Conservation (phyloP, 169 alveolate species). For the Cryptosporidium muris region DNA sequence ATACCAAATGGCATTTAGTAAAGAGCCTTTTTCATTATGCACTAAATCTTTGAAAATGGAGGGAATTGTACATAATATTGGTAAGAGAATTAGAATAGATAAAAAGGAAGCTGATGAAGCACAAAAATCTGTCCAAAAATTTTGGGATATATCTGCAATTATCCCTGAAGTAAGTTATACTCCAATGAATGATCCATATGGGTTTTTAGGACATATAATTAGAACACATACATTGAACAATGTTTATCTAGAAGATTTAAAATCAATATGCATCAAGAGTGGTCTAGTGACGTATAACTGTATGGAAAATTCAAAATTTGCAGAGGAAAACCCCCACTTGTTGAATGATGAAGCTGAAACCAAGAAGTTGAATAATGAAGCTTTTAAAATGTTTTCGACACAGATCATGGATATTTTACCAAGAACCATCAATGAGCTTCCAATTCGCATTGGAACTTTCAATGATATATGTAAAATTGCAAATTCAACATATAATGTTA, state of each 20-base stretch:
- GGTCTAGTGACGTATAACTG: constrained; percentile 28
- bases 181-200: constrained; percentile 30
- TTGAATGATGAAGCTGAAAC: not conserved
- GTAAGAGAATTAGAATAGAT: constrained; percentile 2
- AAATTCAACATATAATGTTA: constrained; percentile 35
- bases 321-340: not conserved
- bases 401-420: constrained; percentile 6
- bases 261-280: constrained; percentile 17
- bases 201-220: constrained; percentile 29
- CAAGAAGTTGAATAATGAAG: constrained; percentile 24
- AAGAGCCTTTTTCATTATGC: constrained; percentile 29
- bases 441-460: constrained; percentile 54
- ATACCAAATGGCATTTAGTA: constrained; percentile 60
- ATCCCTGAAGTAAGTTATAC: constrained; percentile 4
- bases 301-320: constrained; percentile 2
- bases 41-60: constrained; percentile 5
- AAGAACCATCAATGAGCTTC: constrained; percentile 15
- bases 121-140: not conserved
- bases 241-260: constrained; percentile 14
- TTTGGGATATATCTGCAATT: constrained; percentile 3
- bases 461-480: constrained; percentile 47
- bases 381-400: constrained; percentile 38
- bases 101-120: not conserved
- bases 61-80: constrained; percentile 12
- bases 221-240: constrained; percentile 9